Evolutionary conservation across 2,329 filamentous ascomycete genomes (phyloP), one percentile per base, ranked within the genome.

Genomic region (Keithomyces neogunnii): DNA sequence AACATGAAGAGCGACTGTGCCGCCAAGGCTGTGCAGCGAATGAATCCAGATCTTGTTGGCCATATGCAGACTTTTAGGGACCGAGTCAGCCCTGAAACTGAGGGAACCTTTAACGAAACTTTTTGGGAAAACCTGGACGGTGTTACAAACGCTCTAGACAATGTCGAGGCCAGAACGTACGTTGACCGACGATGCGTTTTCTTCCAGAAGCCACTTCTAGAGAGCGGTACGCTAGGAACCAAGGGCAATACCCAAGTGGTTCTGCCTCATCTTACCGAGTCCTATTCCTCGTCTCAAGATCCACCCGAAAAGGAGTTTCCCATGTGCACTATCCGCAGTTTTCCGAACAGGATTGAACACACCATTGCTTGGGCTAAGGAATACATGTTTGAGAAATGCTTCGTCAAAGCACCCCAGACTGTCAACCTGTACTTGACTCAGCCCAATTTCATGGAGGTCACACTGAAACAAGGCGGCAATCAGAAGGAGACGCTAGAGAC

Each of bases 161-260:
- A 99, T 59, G 90, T 99, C 6, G 92, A 97, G 66, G 93, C 93
- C 26, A 84, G 93, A 65, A 95, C 91, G 26, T 99, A 99, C 58
- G 92, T 99, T 53, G 93, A 99, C 66, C 82, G 91, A 54, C 85
- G 92, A 62, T 99, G 93, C 65, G 91, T 99, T 52, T 96, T 97
- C 77, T 99, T 97, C 86, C 88, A 86, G 69, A 97, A 97, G 76
- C 88, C 93, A 45, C 77, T 99, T 4, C 81, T 99, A 8, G 93
- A 99, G 76, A 96, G 91, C 65, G 93, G 93, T 57, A 99, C 93
- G 36, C 81, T 99, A n/a, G 93, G 93, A 48, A 97, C 95, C 53
- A 99, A 99, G 77, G 93, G 93, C 63, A 99, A 99, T 73, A 96
- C 90, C 5, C 93, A 99, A 65, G 93, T 99, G 53, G 84, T 99